These are phyloP conservation scores for Allantophomopsis cytisporea DNA, from an alignment of 2,329 filamentous ascomycete species.

Conservation along the genomic window DNA sequence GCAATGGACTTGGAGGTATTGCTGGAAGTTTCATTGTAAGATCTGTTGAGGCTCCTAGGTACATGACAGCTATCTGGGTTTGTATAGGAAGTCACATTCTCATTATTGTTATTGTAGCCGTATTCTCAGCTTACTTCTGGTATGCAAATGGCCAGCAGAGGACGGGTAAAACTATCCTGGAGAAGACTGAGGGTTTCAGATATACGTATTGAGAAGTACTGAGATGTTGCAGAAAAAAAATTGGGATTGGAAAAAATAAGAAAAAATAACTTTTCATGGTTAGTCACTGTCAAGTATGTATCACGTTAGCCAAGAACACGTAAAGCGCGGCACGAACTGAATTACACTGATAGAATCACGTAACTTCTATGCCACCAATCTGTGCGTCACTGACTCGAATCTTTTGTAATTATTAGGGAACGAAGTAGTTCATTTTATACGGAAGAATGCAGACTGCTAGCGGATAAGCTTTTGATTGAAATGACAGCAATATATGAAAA, in stretches of 20 bases:
- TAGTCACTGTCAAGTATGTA: too few species aligned
- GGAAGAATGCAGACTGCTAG: too few species aligned
- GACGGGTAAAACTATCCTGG: constrained; percentile 31
- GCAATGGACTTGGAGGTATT: constrained; percentile 71
- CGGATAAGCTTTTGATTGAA: too few species aligned
- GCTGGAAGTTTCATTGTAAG: constrained; percentile 56
- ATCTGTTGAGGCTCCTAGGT: constrained; percentile 44
- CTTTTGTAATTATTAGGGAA: too few species aligned
- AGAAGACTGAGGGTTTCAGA: constrained; percentile 19
- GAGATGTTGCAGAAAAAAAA: too few species aligned
- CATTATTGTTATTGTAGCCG: constrained; percentile 36
- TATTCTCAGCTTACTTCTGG: constrained; percentile 39
- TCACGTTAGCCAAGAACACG: too few species aligned
- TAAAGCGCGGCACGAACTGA: too few species aligned
- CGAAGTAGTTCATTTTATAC: too few species aligned
- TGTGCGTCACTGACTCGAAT: too few species aligned
- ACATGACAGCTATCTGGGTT: constrained; percentile 53
- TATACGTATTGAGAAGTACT: constrained; percentile 13
- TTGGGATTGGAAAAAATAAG: constrained; percentile 3
- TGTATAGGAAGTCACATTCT: constrained; percentile 50
- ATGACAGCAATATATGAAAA: too few species aligned
- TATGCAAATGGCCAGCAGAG: constrained; percentile 32
- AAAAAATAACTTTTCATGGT: neutral
- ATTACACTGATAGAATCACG: too few species aligned
- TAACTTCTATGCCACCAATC: too few species aligned